Percentiles rank a stretch among this genome's conserved stretches.
These are phyloP conservation scores for Penicillium verhagenii DNA, from an alignment of 495 filamentous ascomycete species.

Conservation along the genomic window DNA sequence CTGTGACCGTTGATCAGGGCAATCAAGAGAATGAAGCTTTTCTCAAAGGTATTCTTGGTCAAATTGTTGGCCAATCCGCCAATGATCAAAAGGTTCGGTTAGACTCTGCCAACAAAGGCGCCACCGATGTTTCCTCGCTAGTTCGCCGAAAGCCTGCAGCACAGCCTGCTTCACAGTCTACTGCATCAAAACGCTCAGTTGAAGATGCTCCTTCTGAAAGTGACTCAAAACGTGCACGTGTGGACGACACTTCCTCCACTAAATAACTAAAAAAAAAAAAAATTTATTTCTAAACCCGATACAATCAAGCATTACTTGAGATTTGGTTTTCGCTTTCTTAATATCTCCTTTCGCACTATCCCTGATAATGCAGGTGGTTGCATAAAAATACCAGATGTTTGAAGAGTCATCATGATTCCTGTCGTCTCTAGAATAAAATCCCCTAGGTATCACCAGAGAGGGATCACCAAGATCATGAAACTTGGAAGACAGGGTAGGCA, in stretches of 20 bases:
- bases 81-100: slow-evolving; percentile 62
- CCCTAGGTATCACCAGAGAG: too few species aligned
- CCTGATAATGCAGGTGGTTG: too few species aligned
- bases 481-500: too few species aligned
- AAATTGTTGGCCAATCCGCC: slow-evolving; percentile 65
- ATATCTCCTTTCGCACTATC: too few species aligned
- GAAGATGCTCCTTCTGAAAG: slow-evolving; percentile 22
- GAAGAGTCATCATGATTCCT: too few species aligned
- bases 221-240: slow-evolving; percentile 32
- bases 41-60: slow-evolving; percentile 69
- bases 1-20: slow-evolving; percentile 59
- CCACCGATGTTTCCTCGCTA: slow-evolving; percentile 83
- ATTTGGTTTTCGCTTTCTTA: too few species aligned
- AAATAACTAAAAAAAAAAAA: neutral
- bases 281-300: too few species aligned
- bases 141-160: slow-evolving; percentile 65
- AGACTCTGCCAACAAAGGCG: slow-evolving; percentile 74
- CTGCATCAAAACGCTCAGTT: slow-evolving; percentile 30
- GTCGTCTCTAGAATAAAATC: too few species aligned
- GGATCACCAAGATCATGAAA: too few species aligned
- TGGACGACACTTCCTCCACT: slow-evolving; percentile 17
- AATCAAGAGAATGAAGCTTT: slow-evolving; percentile 45
- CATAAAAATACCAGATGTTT: too few species aligned
- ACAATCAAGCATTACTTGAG: too few species aligned
- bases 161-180: slow-evolving; percentile 13